Evolutionary conservation across 2,329 filamentous ascomycete species (phyloP).

Genomic region (Penicillium sp.): DNA sequence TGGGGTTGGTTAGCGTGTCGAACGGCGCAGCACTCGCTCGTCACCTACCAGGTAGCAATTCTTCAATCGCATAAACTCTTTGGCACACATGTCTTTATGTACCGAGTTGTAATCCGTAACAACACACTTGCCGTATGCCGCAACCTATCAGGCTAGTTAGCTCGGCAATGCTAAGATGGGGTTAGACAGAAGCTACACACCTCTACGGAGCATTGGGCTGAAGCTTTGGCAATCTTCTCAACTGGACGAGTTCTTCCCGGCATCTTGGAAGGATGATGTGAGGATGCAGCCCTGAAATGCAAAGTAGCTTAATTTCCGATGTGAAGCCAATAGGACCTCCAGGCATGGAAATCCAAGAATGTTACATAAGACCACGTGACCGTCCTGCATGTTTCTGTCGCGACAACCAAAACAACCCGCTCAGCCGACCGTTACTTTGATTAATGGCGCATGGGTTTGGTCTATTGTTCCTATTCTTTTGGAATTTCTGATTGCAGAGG

Average conservation of each 20-base stretch:
- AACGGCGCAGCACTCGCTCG: not conserved
- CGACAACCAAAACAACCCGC: constrained; percentile 27
- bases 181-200: constrained; percentile 40
- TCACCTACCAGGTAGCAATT: constrained; percentile 78
- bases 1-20: constrained; percentile 1
- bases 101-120: constrained; percentile 85
- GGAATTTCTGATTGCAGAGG: constrained; percentile 9
- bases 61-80: constrained; percentile 81
- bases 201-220: constrained; percentile 64
- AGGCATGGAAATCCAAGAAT: constrained; percentile 1
- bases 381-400: constrained; percentile 23
- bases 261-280: constrained; percentile 32
- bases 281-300: not conserved
- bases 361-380: constrained; percentile 26
- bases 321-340: not conserved
- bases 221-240: constrained; percentile 65
- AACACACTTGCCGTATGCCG: constrained; percentile 87
- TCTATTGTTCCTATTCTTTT: constrained; percentile 8
- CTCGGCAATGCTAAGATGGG: not conserved
- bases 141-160: constrained; percentile 56
- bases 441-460: constrained; percentile 1
- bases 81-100: constrained; percentile 83
- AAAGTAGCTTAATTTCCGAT: not conserved
- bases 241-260: constrained; percentile 59
- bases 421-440: not conserved